Conservation (phyloP, 1,284 basidiomycete genomes). For the Cronartium ribicola region DNA sequence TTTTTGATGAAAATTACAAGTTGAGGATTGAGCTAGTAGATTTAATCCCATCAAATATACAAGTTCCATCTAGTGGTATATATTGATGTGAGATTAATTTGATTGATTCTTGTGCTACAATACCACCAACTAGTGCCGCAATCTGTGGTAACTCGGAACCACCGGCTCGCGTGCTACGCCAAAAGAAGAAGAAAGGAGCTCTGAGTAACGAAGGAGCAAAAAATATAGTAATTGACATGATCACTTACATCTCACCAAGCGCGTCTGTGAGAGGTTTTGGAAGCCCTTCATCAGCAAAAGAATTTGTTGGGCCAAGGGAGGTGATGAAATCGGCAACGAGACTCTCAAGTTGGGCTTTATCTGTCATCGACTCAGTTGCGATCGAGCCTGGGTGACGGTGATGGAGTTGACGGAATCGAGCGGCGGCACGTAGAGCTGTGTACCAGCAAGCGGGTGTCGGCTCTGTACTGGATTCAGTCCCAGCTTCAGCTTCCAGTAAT, state of each 20-base stretch:
- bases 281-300: constrained; percentile 15
- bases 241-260: constrained; percentile 71
- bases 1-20: background rate
- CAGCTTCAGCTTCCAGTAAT: background rate
- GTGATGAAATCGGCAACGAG: background rate
- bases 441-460: constrained; percentile 42
- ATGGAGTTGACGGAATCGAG: constrained; percentile 15
- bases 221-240: constrained; percentile 11
- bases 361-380: background rate
- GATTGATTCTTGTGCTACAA: constrained; percentile 96
- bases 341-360: background rate
- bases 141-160: constrained; percentile 77
- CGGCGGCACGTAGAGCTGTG: background rate
- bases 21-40: constrained; percentile 9
- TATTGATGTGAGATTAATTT: constrained; percentile 97
- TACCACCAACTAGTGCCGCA: constrained; percentile 84
- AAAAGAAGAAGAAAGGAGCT: background rate
- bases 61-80: constrained; percentile 79
- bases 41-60: constrained; percentile 78
- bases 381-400: constrained; percentile 30
- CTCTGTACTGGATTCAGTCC: background rate
- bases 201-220: no score
- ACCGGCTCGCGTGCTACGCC: constrained; percentile 60
- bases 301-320: no score
- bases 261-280: constrained; percentile 57